Evolutionary conservation across 495 filamentous ascomycete genomes (phyloP).

Genomic region (Echria macrotheca): DNA sequence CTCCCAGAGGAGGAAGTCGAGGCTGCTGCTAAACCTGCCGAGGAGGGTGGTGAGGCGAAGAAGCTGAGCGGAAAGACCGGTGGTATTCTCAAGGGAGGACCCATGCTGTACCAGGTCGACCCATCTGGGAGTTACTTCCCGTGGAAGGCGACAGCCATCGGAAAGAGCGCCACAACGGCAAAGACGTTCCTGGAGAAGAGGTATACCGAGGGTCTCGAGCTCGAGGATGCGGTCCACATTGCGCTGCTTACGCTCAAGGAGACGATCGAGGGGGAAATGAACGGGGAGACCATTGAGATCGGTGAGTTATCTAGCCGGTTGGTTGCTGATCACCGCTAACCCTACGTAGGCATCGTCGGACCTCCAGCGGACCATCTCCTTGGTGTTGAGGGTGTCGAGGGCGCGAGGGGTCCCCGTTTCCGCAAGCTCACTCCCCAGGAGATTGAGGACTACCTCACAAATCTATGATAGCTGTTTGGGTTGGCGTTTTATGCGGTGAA

Average conservation of each 20-base stretch:
- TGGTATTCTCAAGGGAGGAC: constrained; percentile 90
- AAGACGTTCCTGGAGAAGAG: constrained; percentile 99
- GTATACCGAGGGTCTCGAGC: constrained; percentile 92
- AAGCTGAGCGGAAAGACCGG: constrained; percentile 80
- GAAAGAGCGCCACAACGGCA: constrained; percentile 94
- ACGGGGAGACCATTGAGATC: constrained; percentile 97
- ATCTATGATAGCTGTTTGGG: constrained; percentile 56
- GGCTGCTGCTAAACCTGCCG: constrained; percentile 38
- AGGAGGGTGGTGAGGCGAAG: constrained; percentile 57
- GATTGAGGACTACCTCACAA: constrained; percentile 98
- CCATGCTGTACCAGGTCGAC: constrained; percentile 97
- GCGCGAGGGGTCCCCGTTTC: constrained; percentile 85
- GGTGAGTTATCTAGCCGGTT: constrained; percentile 49
- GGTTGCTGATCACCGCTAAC: constrained; percentile 25
- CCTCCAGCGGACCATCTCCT: constrained; percentile 88
- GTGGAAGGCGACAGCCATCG: constrained; percentile 98
- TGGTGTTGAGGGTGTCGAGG: constrained; percentile 88
- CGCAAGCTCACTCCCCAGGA: constrained; percentile 94
- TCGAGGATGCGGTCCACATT: constrained; percentile 98
- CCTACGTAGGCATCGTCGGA: constrained; percentile 76
- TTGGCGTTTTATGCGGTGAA: constrained; percentile 4
- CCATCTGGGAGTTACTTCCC: constrained; percentile 96
- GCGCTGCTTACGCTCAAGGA: constrained; percentile 96
- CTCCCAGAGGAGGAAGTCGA: constrained; percentile 57
- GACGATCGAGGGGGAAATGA: constrained; percentile 99